Percentiles rank a stretch among this genome's conserved stretches.
Evolutionary conservation across 176 grass and related monocot genomes (phyloP).

Genomic region (Eleusine indica): DNA sequence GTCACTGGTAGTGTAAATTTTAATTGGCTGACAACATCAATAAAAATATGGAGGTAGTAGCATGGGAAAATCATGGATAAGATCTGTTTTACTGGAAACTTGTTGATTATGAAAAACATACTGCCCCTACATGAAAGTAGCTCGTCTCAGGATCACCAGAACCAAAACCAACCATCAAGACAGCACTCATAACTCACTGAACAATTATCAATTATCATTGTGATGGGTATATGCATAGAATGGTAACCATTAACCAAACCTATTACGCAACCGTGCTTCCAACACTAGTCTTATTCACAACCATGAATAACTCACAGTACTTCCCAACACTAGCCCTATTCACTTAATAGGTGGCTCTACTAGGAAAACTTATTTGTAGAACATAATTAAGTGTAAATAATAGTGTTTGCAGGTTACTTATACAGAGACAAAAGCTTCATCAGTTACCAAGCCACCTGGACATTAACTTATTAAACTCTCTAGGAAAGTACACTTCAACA

Average conservation of each 20-base stretch:
- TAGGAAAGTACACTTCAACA: constrained; percentile 1
- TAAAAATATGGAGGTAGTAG: too few relatives aligned
- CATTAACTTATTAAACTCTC: constrained; percentile 10
- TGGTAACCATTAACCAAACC: not conserved
- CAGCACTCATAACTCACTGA: not conserved
- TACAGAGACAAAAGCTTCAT: not conserved
- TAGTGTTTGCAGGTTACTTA: not conserved
- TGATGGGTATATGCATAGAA: not conserved
- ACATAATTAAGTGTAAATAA: not conserved
- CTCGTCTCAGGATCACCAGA: not conserved
- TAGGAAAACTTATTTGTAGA: not conserved
- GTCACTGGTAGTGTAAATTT: too few relatives aligned
- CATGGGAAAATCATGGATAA: not conserved
- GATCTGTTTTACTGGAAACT: not conserved
- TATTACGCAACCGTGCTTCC: not conserved
- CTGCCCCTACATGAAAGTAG: constrained; percentile 3
- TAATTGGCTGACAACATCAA: too few relatives aligned
- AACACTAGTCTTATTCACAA: not conserved
- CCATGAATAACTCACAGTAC: not conserved
- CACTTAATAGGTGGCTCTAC: not conserved
- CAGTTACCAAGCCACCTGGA: not conserved
- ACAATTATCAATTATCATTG: not conserved
- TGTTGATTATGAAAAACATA: not conserved
- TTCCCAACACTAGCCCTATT: constrained; percentile 11
- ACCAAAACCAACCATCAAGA: not conserved